These are phyloP conservation scores for Echria macrotheca DNA, from an alignment of 495 filamentous ascomycete species.

Conservation along the genomic window DNA sequence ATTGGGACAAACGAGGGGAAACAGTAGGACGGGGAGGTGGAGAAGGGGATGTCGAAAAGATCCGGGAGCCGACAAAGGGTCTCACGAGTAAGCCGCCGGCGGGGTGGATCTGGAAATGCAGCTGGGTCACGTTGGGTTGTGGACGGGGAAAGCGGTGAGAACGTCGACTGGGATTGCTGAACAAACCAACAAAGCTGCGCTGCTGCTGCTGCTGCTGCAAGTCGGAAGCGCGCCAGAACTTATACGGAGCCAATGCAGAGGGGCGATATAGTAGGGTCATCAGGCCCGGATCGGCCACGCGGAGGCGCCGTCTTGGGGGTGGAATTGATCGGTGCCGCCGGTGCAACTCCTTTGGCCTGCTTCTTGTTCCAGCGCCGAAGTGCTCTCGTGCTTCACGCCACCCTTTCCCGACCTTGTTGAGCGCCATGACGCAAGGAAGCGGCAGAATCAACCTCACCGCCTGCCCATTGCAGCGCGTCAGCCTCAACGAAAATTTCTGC, in stretches of 20 bases:
- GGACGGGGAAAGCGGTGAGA: constrained; percentile 15
- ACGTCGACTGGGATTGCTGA: constrained; percentile 7
- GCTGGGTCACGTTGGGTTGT: constrained; percentile 17
- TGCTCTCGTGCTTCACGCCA: constrained; percentile 2
- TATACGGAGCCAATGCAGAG: constrained; percentile 13
- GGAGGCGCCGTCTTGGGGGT: neutral
- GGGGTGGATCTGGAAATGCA: constrained; percentile 15
- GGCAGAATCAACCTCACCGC: constrained; percentile 20
- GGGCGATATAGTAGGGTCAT: constrained; percentile 3
- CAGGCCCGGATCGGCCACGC: neutral
- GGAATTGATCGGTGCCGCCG: neutral
- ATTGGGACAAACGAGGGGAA: too few relatives aligned
- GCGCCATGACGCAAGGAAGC: constrained; percentile 19
- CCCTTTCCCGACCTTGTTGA: neutral
- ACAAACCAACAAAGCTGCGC: too few relatives aligned
- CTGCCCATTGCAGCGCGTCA: constrained; percentile 13
- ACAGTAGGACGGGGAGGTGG: neutral
- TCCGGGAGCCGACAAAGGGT: neutral
- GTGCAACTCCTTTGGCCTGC: too few relatives aligned
- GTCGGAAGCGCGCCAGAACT: constrained; percentile 10
- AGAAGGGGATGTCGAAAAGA: constrained; percentile 3
- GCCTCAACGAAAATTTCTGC: constrained; percentile 5
- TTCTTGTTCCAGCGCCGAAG: neutral
- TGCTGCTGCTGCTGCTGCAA: neutral
- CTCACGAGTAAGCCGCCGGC: neutral